Percentiles rank a stretch among this genome's conserved stretches.
Evolutionary conservation across 352 stramenopile species (phyloP).

Genomic region (Elongisporangium senticosum): DNA sequence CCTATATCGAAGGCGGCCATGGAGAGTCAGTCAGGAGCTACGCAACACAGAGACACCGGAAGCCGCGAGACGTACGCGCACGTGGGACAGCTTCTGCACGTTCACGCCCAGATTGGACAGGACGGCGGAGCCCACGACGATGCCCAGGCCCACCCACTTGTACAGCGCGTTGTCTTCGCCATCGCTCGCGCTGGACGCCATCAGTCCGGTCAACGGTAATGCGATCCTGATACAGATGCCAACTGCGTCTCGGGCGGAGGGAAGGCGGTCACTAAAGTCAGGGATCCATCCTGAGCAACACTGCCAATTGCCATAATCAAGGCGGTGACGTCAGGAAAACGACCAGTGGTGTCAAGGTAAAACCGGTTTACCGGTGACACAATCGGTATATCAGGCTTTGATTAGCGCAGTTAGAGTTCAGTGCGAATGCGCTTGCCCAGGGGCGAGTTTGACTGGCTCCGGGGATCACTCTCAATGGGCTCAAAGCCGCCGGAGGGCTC

Average conservation of each 20-base stretch:
- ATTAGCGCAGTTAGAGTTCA: not conserved
- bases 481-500: not conserved
- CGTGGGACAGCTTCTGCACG: constrained; percentile 83
- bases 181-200: constrained; percentile 2
- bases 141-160: constrained; percentile 79
- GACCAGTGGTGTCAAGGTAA: not conserved
- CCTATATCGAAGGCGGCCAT: constrained; percentile 19
- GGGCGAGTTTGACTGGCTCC: not conserved
- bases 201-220: not conserved
- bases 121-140: constrained; percentile 76
- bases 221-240: not conserved
- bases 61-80: constrained; percentile 40
- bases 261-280: not conserved
- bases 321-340: not conserved
- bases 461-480: not conserved
- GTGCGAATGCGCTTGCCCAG: not conserved
- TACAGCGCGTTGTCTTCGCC: constrained; percentile 50
- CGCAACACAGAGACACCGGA: constrained; percentile 2
- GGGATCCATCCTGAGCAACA: not conserved
- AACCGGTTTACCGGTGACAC: not conserved
- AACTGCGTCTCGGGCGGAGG: not conserved
- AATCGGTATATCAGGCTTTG: not conserved
- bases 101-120: constrained; percentile 84
- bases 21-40: constrained; percentile 5
- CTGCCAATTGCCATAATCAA: not conserved